phyloP scores from a whole-genome alignment of 2,329 filamentous ascomycete species.

The Tolypocladium endophyticum region DNA sequence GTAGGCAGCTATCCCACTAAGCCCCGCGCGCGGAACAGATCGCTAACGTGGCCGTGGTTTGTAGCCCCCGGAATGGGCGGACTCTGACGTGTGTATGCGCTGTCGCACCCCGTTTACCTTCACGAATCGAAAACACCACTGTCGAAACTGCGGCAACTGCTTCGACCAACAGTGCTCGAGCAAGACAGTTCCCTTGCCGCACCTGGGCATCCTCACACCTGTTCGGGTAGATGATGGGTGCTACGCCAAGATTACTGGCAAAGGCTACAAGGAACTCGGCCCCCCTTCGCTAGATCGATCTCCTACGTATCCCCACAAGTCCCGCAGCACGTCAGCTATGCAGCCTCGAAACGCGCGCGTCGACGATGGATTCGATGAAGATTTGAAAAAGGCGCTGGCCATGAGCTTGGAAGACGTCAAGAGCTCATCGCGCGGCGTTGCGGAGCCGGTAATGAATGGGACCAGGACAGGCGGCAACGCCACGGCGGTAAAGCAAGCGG shows the following conservation, averaged over 20 bases:
- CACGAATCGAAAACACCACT: slow-evolving; percentile 97
- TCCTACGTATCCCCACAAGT: slow-evolving; percentile 46
- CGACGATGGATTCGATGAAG: slow-evolving; percentile 88
- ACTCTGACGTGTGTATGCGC: slow-evolving; percentile 97
- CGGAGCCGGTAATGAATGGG: slow-evolving; percentile 40
- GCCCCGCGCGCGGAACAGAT: neutral
- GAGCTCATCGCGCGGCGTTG: slow-evolving; percentile 62
- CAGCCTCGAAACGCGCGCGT: slow-evolving; percentile 82
- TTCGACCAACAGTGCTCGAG: slow-evolving; percentile 93
- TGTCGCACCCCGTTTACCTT: slow-evolving; percentile 93
- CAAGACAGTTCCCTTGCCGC: slow-evolving; percentile 79
- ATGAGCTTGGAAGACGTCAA: slow-evolving; percentile 96
- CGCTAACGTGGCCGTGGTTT: neutral
- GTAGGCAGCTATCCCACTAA: slow-evolving; percentile 40
- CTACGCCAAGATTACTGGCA: slow-evolving; percentile 78
- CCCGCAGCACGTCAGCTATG: slow-evolving; percentile 59
- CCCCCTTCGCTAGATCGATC: slow-evolving; percentile 35
- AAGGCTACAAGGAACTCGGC: slow-evolving; percentile 29
- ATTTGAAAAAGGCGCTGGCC: slow-evolving; percentile 82
- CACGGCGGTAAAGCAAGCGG: slow-evolving; percentile 37
- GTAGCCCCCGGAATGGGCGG: slow-evolving; percentile 90
- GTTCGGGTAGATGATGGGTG: slow-evolving; percentile 96
- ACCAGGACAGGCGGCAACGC: slow-evolving; percentile 25
- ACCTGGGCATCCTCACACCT: slow-evolving; percentile 82
- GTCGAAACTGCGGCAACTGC: slow-evolving; percentile 93